A percentile compares a stretch with the other conserved stretches of the same genome.
phyloP scores from a whole-genome alignment of 306 rosid species.

The Spatholobus suberectus region DNA sequence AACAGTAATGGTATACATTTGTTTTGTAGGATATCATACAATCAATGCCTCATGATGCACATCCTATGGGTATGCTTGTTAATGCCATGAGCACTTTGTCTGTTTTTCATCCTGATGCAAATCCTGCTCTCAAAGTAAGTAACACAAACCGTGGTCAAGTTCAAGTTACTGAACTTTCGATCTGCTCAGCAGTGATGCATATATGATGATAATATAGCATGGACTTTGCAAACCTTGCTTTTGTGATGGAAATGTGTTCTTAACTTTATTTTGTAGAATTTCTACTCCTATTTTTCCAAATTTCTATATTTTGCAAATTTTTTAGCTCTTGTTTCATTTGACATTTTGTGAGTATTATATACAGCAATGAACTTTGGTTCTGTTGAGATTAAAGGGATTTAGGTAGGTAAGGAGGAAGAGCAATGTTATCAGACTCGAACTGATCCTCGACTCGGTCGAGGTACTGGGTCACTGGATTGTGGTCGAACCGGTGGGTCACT shows the following conservation, averaged over 20 bases:
- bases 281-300: neutral
- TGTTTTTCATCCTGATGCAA: constrained; percentile 90
- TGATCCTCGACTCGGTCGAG: too few species aligned
- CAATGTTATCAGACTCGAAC: too few species aligned
- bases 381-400: neutral
- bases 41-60: constrained; percentile 96
- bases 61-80: constrained; percentile 94
- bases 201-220: neutral
- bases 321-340: neutral
- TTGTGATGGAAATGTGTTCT: neutral
- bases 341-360: neutral
- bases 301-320: constrained; percentile 13
- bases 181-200: constrained; percentile 11
- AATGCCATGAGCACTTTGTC: constrained; percentile 90
- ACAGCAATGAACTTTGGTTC: neutral
- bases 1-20: constrained; percentile 22
- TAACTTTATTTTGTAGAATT: neutral
- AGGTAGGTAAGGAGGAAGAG: neutral
- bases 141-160: neutral
- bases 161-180: constrained; percentile 20
- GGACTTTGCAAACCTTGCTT: neutral
- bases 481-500: too few species aligned
- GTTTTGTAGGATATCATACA: constrained; percentile 78
- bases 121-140: constrained; percentile 88
- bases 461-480: too few species aligned